Conservation (phyloP, 2,329 filamentous ascomycete species). For the Fusarium concolor region DNA sequence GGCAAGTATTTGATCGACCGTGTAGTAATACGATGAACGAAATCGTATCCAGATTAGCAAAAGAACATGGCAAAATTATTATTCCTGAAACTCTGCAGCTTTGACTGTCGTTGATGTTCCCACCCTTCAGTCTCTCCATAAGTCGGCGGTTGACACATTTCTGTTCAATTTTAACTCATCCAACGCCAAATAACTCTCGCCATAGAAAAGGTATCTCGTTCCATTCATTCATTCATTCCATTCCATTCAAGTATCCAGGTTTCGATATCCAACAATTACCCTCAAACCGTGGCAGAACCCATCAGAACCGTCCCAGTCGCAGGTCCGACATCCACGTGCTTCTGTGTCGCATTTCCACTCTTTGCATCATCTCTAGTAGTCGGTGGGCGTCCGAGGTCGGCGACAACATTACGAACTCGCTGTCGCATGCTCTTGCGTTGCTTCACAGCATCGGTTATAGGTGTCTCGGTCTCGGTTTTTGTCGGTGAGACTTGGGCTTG, state of each 20-base stretch:
- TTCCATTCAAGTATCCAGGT: not conserved
- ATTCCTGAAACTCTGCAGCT: not conserved
- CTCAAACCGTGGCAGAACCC: slow-evolving; percentile 38
- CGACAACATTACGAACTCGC: slow-evolving; percentile 50
- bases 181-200: slow-evolving; percentile 5
- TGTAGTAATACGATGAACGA: not conserved
- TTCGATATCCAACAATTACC: not conserved
- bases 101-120: not conserved
- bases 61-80: not conserved
- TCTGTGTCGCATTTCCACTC: slow-evolving; percentile 47
- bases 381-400: slow-evolving; percentile 50
- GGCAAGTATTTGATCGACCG: not conserved
- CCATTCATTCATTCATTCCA: not conserved
- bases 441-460: slow-evolving; percentile 7
- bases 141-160: not conserved
- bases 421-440: slow-evolving; percentile 48
- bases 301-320: slow-evolving; percentile 42
- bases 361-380: slow-evolving; percentile 50
- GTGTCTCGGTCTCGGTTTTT: slow-evolving; percentile 11
- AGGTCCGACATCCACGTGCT: slow-evolving; percentile 46
- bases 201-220: slow-evolving; percentile 1
- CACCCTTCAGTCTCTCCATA: not conserved
- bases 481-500: slow-evolving; percentile 14
- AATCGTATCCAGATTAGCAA: not conserved
- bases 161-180: not conserved